Base-by-base conservation (phyloP, 192 early-diverging fungal species). In the Hyaloraphidium curvatum region DNA sequence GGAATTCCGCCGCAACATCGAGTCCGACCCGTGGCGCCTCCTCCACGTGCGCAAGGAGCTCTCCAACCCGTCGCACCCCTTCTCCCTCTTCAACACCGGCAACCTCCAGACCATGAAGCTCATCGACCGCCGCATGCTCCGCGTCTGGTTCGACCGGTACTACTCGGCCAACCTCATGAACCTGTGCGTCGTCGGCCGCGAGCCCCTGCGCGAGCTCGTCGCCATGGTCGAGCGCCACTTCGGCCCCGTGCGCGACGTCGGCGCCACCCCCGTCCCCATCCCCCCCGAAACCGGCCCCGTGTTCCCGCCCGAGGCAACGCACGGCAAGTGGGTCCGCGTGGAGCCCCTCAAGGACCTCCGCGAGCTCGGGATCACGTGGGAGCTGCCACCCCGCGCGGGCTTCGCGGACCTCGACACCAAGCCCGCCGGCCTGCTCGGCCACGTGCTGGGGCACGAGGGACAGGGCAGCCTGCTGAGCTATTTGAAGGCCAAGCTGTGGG, bases 81-180 rank as follows among this genome's bases (percentile, higher is more conserved):
- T 66, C 37, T 13, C 28, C 4, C 40, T 27, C 11, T 69, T 69
- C 57, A 69, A 69, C 56, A 69, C 67, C 4, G 67, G 67, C 7
- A 69, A 69, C 39, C 50, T 69, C 39, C 64, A 69, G 30, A 69
- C 63, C 21, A 69, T 69, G 67, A 59, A 62, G 40, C 13, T 55
- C 28, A 69, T 69, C 53, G 52, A 59, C 33, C 53, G 29, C 19
- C 41, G 50, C 0, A 50, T 61, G 1, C 53, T 69, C 22, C 48
- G 40, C 7, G 59, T 57, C 23, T 69, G 67, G 66, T 66, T 39
- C 21, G 58, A 17, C 4, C 23, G 50, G 11, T 31, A 63, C 40
- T 69, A 69, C 56, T 55, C 30, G 25, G 60, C 67, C 16, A 60
- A 69, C 28, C 28, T 55, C 13, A 69, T 69, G 67, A 52, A 65